These are phyloP conservation scores for Funneliformis caledonium DNA, from an alignment of 371 early-diverging fungal species.

Conservation along the genomic window DNA sequence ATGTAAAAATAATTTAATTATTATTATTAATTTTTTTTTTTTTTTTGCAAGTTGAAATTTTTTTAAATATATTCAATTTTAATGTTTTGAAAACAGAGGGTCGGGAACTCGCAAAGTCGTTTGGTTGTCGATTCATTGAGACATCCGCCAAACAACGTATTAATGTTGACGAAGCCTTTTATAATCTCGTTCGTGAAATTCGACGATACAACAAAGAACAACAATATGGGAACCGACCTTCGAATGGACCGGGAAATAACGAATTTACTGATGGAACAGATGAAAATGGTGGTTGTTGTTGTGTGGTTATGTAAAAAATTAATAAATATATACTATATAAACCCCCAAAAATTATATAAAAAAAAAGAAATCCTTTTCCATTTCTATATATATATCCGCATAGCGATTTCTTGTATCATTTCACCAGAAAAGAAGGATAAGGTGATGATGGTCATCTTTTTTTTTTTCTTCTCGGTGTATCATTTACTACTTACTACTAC, in stretches of 20 bases:
- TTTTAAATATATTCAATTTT: neutral
- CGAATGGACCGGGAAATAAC: constrained; percentile 48
- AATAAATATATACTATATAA: neutral
- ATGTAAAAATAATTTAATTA: constrained; percentile 30
- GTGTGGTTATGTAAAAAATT: constrained; percentile 49
- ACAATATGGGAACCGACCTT: constrained; percentile 45
- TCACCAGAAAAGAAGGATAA: neutral
- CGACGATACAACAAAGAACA: constrained; percentile 71
- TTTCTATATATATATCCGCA: neutral
- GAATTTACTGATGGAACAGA: constrained; percentile 41
- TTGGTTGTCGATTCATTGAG: constrained; percentile 86
- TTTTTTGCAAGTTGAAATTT: neutral
- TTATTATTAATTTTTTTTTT: neutral
- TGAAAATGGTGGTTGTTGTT: constrained; percentile 53
- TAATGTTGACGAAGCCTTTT: constrained; percentile 93
- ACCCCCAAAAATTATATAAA: neutral
- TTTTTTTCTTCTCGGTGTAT: neutral
- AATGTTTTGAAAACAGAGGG: constrained; percentile 64
- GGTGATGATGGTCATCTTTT: neutral
- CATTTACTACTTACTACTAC: neutral
- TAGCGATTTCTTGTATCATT: neutral
- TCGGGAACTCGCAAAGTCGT: constrained; percentile 76
- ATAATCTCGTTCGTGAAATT: constrained; percentile 86
- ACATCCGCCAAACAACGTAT: constrained; percentile 90
- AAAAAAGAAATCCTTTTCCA: neutral